Conservation (phyloP, 495 filamentous ascomycete species). For the Lepidopterella palustris region DNA sequence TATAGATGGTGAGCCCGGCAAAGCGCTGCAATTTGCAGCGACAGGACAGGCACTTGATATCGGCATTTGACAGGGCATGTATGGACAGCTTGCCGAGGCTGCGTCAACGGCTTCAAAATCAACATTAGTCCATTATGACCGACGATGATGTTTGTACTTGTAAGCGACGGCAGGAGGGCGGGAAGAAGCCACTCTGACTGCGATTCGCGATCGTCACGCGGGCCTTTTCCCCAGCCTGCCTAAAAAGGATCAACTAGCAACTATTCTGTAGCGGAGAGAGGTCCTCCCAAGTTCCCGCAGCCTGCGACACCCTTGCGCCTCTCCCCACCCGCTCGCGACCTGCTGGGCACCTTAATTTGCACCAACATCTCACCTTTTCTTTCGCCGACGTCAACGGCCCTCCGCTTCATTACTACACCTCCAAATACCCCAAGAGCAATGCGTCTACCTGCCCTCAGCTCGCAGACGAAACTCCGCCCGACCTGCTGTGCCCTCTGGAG, state of each 20-base stretch:
- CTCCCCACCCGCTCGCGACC: constrained; percentile 11
- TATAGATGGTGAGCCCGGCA: neutral
- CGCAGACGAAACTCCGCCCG: constrained; percentile 9
- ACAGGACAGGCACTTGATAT: neutral
- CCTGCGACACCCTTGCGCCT: neutral
- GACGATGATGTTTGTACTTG: too few relatives aligned
- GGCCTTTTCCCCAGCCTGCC: neutral
- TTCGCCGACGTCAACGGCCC: constrained; percentile 3
- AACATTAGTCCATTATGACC: neutral
- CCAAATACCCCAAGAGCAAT: constrained; percentile 20
- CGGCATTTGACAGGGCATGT: too few relatives aligned
- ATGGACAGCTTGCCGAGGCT: constrained; percentile 2
- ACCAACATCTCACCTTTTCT: constrained; percentile 18
- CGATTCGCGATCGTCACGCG: constrained; percentile 5
- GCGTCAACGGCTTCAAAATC: neutral
- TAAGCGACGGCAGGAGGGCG: too few relatives aligned
- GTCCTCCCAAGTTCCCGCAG: neutral
- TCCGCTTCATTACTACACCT: neutral
- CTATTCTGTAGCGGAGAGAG: neutral
- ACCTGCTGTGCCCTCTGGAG: constrained; percentile 14
- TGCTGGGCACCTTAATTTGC: constrained; percentile 26
- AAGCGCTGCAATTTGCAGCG: neutral
- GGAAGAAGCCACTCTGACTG: too few relatives aligned
- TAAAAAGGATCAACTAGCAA: neutral
- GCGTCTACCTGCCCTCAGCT: constrained; percentile 10